phyloP scores from a whole-genome alignment of 2,329 filamentous ascomycete species.

The Fusarium staphyleae region DNA sequence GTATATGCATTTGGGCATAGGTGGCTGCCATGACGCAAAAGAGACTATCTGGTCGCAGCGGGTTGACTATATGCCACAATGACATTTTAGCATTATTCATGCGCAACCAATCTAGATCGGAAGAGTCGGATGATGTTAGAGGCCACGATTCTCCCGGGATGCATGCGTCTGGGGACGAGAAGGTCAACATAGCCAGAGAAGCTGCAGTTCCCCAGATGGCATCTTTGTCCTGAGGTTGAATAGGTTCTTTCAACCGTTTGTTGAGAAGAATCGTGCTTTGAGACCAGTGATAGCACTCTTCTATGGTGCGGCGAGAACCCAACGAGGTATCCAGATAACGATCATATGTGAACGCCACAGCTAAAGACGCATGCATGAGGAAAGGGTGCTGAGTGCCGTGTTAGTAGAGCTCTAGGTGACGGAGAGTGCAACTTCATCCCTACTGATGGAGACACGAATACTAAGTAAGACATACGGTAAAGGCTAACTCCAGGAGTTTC shows the following conservation, averaged over 20 bases:
- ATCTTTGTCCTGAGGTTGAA: conserved; percentile 49
- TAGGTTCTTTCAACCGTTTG: conserved; percentile 44
- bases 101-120: conserved; percentile 47
- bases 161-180: conserved; percentile 49
- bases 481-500: conserved; percentile 49
- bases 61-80: conserved; percentile 46
- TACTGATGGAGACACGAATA: no score
- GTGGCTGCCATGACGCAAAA: conserved; percentile 45
- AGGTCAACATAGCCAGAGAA: conserved; percentile 50
- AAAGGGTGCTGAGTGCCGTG: conserved; percentile 48
- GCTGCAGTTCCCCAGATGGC: conserved; percentile 57
- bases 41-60: conserved; percentile 47
- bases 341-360: conserved; percentile 52
- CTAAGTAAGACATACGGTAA: conserved; percentile 46
- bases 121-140: conserved; percentile 30
- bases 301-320: conserved; percentile 38
- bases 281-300: conserved; percentile 55
- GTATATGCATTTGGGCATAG: conserved; percentile 48
- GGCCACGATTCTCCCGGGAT: conserved; percentile 47
- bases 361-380: conserved; percentile 56
- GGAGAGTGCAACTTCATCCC: no score
- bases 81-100: conserved; percentile 48
- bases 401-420: background rate
- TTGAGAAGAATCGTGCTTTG: conserved; percentile 52
- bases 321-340: conserved; percentile 41